Base-by-base conservation (phyloP, 2,329 filamentous ascomycete genomes). In the Epichloe gansuensis region DNA sequence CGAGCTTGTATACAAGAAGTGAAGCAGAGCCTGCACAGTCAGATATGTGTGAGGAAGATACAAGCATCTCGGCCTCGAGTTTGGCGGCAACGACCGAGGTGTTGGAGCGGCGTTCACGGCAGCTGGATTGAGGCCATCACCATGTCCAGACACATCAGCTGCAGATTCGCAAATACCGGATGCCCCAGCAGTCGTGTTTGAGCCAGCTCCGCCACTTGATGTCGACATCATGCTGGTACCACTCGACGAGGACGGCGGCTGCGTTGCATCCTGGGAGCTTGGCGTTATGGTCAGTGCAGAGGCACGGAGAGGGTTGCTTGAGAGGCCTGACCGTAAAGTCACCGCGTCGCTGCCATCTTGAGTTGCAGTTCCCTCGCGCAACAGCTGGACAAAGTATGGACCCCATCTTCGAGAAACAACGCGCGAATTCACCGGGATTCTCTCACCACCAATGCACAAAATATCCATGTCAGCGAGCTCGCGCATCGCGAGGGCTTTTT, bases 391-490 rank as follows among this genome's bases (percentile, higher is more conserved):
- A 69, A 98, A 97, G 65, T 95, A 96, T 0, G 89, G 89, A 0
- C 93, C 93, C 93, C 93, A 98, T 63, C 93, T 77, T 31, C 89
- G 80, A 9, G 87, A 85, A 15, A 97, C 77, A 15, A 98, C 80
- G 53, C 89, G 82, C 6, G 93, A 97, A 67, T 95, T 98, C 58
- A 96, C 87, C 0, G 93, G 89, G 58, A 97, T 89, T 17, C 90
- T 81, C 64, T 96, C 91, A 23, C 91, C 91, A 21, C 87, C 86
- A 42, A 95, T 84, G 50, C 91, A 93, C 31, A 97, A 75, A 53
- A 98, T 87, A 62, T 97, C 93, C 93, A 98, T 98, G 61, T 98
- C 93, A 3, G 89, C 80, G 52, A 98, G 73, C 66, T 97, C 93
- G n/a, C 82, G 81, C 64, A 95, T 74, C 1, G 77, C 77, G 56